Evolutionary conservation across 192 early-diverging fungal genomes (phyloP).

Genomic region (Mortierella claussenii): DNA sequence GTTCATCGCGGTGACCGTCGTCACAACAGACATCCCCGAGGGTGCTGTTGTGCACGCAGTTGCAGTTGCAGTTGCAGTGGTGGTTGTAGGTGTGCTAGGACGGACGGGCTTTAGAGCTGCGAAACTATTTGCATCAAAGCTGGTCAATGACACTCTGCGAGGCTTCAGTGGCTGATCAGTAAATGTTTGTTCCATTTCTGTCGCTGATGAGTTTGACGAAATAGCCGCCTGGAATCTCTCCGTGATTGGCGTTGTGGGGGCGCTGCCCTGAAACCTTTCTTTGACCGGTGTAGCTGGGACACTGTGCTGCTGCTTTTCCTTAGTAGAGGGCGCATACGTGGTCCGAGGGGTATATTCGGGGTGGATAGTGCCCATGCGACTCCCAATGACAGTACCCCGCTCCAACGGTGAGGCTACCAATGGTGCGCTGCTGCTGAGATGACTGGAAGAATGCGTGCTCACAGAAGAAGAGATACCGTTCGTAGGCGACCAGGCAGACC

Average conservation of each 20-base stretch:
- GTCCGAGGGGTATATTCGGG: slow-evolving; percentile 31
- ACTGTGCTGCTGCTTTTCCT: neutral
- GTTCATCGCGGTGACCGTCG: slow-evolving; percentile 14
- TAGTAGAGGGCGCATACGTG: slow-evolving; percentile 9
- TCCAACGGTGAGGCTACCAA: slow-evolving; percentile 29
- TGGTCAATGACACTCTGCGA: slow-evolving; percentile 37
- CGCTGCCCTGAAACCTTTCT: slow-evolving; percentile 15
- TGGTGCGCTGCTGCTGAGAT: neutral
- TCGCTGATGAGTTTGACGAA: neutral
- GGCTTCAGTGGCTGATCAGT: neutral
- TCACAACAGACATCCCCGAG: slow-evolving; percentile 5
- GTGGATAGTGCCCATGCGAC: slow-evolving; percentile 32
- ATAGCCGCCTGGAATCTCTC: slow-evolving; percentile 2
- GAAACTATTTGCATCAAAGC: slow-evolving; percentile 38
- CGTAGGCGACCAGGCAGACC: slow-evolving; percentile 15
- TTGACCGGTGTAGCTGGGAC: slow-evolving; percentile 6
- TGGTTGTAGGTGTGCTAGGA: slow-evolving; percentile 5
- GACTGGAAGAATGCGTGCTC: neutral
- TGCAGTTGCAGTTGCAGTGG: slow-evolving; percentile 10
- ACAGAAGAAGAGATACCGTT: neutral
- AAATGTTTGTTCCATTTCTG: slow-evolving; percentile 1
- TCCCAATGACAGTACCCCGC: slow-evolving; percentile 28
- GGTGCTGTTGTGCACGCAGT: neutral
- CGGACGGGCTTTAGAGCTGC: slow-evolving; percentile 33
- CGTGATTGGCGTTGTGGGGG: slow-evolving; percentile 8